Percentiles rank a stretch among this genome's conserved stretches.
These are phyloP conservation scores for Cercospora janseana DNA, from an alignment of 2,329 filamentous ascomycete genomes.

Conservation along the genomic window DNA sequence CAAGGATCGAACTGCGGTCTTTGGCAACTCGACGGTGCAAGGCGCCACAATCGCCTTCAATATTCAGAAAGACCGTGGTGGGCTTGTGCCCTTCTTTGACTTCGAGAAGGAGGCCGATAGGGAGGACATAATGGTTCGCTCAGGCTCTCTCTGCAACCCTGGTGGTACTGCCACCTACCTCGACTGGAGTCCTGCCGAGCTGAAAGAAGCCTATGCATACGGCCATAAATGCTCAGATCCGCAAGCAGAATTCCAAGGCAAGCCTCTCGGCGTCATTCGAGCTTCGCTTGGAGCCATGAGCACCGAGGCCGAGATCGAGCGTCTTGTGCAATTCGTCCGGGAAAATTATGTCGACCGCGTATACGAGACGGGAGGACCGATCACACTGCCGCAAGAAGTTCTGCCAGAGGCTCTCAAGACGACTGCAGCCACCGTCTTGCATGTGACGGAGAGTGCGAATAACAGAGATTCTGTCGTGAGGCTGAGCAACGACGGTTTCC, in stretches of 20 bases:
- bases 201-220: constrained; percentile 75
- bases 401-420: constrained; percentile 12
- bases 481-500: background rate
- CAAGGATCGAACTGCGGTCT: constrained; percentile 40
- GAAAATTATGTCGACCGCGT: constrained; percentile 28
- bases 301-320: constrained; percentile 67
- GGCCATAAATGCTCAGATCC: constrained; percentile 81
- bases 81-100: constrained; percentile 75
- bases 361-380: constrained; percentile 15
- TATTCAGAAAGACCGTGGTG: constrained; percentile 63
- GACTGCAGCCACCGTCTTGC: constrained; percentile 14
- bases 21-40: constrained; percentile 48
- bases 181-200: constrained; percentile 70
- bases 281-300: constrained; percentile 88
- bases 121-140: constrained; percentile 76
- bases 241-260: constrained; percentile 76
- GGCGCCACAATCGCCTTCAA: constrained; percentile 85
- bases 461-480: constrained; percentile 7
- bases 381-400: constrained; percentile 14
- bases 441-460: constrained; percentile 13
- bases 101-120: constrained; percentile 80
- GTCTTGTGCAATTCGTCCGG: constrained; percentile 53
- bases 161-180: constrained; percentile 75
- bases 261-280: constrained; percentile 80
- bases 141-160: constrained; percentile 85